Conservation (phyloP, 805 yeast genomes). For the Metschnikowia arizonensis region DNA sequence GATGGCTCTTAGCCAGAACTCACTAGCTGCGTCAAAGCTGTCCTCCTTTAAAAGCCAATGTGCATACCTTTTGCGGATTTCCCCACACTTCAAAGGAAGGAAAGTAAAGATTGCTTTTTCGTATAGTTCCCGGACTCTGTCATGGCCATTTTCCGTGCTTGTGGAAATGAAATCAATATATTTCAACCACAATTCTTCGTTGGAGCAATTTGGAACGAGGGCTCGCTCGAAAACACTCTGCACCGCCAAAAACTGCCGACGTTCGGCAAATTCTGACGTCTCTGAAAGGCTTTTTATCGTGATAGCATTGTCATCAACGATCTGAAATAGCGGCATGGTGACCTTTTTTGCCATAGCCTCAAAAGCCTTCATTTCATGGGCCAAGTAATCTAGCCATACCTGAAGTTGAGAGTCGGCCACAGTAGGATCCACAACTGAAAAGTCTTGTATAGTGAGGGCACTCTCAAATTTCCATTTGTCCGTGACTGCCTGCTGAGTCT, state of each 20-base stretch:
- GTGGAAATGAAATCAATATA: conserved; percentile 50
- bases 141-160: conserved; percentile 24
- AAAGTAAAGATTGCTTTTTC: conserved; percentile 45
- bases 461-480: conserved; percentile 73
- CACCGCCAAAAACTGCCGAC: conserved; percentile 25
- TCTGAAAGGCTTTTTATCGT: not conserved
- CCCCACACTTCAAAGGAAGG: conserved; percentile 29
- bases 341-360: not conserved
- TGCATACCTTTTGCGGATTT: conserved; percentile 25
- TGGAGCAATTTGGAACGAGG: conserved; percentile 60
- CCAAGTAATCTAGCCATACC: conserved; percentile 62
- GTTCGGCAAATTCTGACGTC: not conserved
- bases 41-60: conserved; percentile 20
- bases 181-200: conserved; percentile 63
- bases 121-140: conserved; percentile 38
- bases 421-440: conserved; percentile 36
- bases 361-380: conserved; percentile 40
- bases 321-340: not conserved
- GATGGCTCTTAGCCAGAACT: conserved; percentile 26
- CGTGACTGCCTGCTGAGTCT: conserved; percentile 51
- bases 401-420: conserved; percentile 43
- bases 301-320: not conserved
- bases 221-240: conserved; percentile 65
- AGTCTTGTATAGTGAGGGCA: conserved; percentile 52
- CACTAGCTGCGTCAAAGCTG: conserved; percentile 22